Evolutionary conservation across 768 basidiomycete species (phyloP).

Genomic region (Mycena galopus): DNA sequence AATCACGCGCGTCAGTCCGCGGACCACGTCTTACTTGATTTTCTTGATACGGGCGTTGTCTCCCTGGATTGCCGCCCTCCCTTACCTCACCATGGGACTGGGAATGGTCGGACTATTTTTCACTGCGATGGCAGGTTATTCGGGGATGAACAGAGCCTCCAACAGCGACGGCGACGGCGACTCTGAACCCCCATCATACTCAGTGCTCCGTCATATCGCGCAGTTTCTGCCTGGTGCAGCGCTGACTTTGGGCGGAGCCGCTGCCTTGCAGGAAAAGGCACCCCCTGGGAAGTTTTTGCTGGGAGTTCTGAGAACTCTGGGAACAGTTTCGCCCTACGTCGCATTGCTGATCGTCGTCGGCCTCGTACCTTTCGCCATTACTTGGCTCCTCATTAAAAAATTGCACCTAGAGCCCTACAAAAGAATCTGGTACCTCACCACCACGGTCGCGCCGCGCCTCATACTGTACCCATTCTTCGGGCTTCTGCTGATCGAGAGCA

Average conservation of each 20-base stretch:
- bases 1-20: too few relatives aligned
- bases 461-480: background rate
- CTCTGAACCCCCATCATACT: background rate
- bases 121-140: background rate
- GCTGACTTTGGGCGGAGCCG: background rate
- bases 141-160: background rate
- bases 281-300: background rate
- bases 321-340: background rate
- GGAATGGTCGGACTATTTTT: background rate
- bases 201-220: background rate
- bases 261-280: background rate
- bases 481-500: background rate
- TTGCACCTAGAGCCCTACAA: conserved; percentile 5
- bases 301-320: background rate
- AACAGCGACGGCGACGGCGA: background rate
- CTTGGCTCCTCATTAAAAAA: background rate
- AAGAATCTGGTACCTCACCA: background rate
- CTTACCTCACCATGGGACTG: background rate
- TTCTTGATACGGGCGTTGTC: background rate
- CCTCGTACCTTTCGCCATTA: background rate
- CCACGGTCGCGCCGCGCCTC: background rate
- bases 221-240: background rate
- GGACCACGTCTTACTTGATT: too few relatives aligned
- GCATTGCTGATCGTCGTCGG: background rate
- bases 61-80: too few relatives aligned